Conservation (phyloP, 768 basidiomycete genomes). For the Hygrophoropsis aurantiaca region DNA sequence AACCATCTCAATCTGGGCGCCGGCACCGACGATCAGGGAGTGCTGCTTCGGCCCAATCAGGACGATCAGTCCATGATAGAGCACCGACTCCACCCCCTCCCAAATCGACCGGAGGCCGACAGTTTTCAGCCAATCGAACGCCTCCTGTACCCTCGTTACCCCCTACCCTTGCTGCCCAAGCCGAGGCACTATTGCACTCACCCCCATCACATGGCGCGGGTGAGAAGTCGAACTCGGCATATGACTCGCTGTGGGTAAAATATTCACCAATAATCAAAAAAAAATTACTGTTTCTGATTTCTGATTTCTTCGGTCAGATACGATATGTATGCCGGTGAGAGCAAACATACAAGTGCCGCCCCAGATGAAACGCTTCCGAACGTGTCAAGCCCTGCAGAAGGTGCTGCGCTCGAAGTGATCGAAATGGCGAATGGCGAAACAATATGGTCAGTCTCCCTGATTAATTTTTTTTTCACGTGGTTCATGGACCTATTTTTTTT, state of each 20-base stretch:
- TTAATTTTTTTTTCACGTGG: neutral
- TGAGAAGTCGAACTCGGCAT: conserved; percentile 69
- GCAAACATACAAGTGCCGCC: conserved; percentile 31
- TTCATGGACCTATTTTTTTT: conserved; percentile 3
- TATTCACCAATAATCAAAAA: conserved; percentile 4
- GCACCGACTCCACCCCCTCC: conserved; percentile 86
- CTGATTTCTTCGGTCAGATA: conserved; percentile 48
- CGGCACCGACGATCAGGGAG: conserved; percentile 64
- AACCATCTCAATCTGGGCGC: conserved; percentile 41
- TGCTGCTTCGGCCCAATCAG: conserved; percentile 56
- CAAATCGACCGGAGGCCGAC: conserved; percentile 47
- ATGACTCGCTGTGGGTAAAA: conserved; percentile 73
- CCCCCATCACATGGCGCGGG: conserved; percentile 39
- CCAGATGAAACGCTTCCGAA: conserved; percentile 35
- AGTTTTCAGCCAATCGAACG: conserved; percentile 65
- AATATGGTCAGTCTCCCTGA: conserved; percentile 60
- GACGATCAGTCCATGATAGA: conserved; percentile 77
- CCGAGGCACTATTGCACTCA: conserved; percentile 40
- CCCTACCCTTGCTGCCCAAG: conserved; percentile 43
- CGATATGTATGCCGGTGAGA: conserved; percentile 77
- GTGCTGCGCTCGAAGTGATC: conserved; percentile 73
- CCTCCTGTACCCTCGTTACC: conserved; percentile 73
- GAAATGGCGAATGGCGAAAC: conserved; percentile 87
- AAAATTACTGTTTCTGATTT: conserved; percentile 13
- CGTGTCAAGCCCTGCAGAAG: conserved; percentile 35